Conservation (phyloP, 2,329 filamentous ascomycete genomes). For the Cercospora zeina region DNA sequence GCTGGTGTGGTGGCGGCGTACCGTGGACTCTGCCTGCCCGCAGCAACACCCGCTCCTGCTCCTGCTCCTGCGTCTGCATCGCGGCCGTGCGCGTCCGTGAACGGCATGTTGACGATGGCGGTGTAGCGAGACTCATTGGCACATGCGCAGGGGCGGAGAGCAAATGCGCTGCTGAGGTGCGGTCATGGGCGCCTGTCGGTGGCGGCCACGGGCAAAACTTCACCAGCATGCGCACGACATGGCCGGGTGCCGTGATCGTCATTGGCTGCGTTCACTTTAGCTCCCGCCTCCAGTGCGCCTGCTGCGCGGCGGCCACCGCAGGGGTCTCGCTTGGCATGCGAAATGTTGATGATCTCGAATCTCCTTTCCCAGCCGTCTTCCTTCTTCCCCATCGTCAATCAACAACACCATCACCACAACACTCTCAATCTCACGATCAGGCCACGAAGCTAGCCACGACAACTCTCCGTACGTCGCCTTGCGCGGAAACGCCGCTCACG, state of each 20-base stretch:
- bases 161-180: constrained; percentile 1
- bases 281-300: constrained; percentile 12
- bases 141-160: neutral
- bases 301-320: constrained; percentile 6
- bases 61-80: constrained; percentile 15
- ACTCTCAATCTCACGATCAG: constrained; percentile 33
- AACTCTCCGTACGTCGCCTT: constrained; percentile 44
- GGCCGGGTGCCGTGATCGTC: neutral
- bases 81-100: constrained; percentile 31
- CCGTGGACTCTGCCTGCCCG: constrained; percentile 20
- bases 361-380: constrained; percentile 28
- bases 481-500: constrained; percentile 7
- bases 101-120: constrained; percentile 11
- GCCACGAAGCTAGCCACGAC: constrained; percentile 53
- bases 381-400: constrained; percentile 31
- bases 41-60: constrained; percentile 15
- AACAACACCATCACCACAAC: constrained; percentile 27
- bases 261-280: constrained; percentile 11
- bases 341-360: constrained; percentile 14
- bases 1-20: constrained; percentile 3
- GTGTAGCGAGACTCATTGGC: constrained; percentile 11
- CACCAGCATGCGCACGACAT: constrained; percentile 10
- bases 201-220: constrained; percentile 9
- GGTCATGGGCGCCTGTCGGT: constrained; percentile 6
- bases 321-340: constrained; percentile 10